Conservation (phyloP, 2,329 filamentous ascomycete genomes). For the Pseudomassariella vexata region DNA sequence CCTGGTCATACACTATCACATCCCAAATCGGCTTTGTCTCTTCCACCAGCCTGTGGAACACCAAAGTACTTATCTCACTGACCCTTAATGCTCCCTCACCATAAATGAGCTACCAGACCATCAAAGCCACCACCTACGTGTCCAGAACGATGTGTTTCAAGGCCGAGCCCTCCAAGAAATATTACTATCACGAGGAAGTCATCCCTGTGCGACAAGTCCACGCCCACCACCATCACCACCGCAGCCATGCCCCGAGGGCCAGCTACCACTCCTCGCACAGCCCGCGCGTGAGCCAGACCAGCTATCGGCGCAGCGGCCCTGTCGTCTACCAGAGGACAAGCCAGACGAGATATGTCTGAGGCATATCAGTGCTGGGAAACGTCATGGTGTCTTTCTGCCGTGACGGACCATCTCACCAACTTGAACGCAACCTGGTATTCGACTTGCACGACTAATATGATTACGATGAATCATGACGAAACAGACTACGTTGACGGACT, state of each 20-base stretch:
- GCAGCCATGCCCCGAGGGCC: conserved; percentile 8
- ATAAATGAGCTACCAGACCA: conserved; percentile 11
- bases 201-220: conserved; percentile 37
- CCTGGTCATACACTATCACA: no score
- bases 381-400: no score
- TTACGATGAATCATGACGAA: no score
- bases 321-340: conserved; percentile 36
- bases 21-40: no score
- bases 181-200: conserved; percentile 52
- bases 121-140: conserved; percentile 10
- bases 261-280: conserved; percentile 24
- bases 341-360: conserved; percentile 24
- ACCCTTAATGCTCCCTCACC: no score
- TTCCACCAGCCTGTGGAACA: no score
- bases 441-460: no score
- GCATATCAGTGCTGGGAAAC: no score
- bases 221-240: conserved; percentile 15
- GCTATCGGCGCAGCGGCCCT: conserved; percentile 23
- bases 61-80: conserved; percentile 7
- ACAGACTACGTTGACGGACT: no score
- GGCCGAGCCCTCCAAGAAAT: conserved; percentile 35
- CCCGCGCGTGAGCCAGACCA: conserved; percentile 34
- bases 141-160: conserved; percentile 43
- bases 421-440: no score
- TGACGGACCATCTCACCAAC: no score